Evolutionary conservation across 2,329 filamentous ascomycete genomes (phyloP).

Genomic region (Lachnellula suecica): DNA sequence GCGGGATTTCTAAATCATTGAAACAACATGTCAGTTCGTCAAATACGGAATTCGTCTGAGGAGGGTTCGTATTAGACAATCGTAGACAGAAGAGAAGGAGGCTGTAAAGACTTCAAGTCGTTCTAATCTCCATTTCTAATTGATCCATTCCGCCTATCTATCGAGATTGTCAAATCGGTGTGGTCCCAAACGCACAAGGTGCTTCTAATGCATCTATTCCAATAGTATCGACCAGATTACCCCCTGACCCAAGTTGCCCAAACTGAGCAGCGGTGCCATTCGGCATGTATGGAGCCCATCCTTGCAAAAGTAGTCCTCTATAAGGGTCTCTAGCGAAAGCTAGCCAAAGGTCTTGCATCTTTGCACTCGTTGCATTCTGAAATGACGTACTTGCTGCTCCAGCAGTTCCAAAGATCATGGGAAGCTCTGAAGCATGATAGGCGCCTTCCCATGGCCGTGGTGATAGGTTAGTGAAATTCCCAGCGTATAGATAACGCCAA

Average conservation of each 20-base stretch:
- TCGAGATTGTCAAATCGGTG: not conserved
- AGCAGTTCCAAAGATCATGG: slow-evolving; percentile 30
- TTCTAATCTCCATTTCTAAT: too few relatives aligned
- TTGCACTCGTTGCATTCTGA: slow-evolving; percentile 22
- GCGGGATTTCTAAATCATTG: too few relatives aligned
- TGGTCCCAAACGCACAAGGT: not conserved
- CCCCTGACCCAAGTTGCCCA: not conserved
- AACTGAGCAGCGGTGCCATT: slow-evolving; percentile 12
- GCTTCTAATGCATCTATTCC: slow-evolving; percentile 5
- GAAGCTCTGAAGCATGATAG: slow-evolving; percentile 34
- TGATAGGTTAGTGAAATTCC: slow-evolving; percentile 33
- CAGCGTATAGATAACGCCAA: slow-evolving; percentile 34
- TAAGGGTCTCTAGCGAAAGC: slow-evolving; percentile 34
- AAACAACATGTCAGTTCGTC: too few relatives aligned
- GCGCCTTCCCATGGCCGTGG: slow-evolving; percentile 29
- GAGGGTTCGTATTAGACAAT: too few relatives aligned
- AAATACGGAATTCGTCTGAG: too few relatives aligned
- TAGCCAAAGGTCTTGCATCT: slow-evolving; percentile 33
- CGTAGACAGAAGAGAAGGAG: too few relatives aligned
- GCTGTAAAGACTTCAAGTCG: too few relatives aligned
- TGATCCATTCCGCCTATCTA: too few relatives aligned
- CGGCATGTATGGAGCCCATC: slow-evolving; percentile 13
- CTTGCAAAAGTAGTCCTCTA: slow-evolving; percentile 20
- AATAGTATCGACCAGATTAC: not conserved
- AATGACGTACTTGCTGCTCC: slow-evolving; percentile 22